These are phyloP conservation scores for Discostella pseudostelligera DNA, from an alignment of 108 stramenopile species.

Conservation along the genomic window DNA sequence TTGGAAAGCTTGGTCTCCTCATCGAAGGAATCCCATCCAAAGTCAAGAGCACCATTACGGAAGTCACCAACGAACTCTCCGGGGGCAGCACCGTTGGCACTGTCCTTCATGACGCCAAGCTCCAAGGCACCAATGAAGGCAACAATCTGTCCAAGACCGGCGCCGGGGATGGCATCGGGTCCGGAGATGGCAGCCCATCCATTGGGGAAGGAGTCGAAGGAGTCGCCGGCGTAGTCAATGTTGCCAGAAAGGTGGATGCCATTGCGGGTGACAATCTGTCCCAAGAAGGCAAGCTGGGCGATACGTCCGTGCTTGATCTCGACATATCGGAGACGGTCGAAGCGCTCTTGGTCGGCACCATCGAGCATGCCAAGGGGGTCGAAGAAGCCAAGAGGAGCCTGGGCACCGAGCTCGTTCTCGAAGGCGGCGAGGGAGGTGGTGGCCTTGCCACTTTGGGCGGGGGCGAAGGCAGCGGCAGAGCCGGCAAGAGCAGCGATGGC, in stretches of 20 bases:
- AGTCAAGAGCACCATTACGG: conserved; percentile 72
- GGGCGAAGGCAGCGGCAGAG: conserved; percentile 41
- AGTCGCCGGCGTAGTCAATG: conserved; percentile 53
- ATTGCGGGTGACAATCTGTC: conserved; percentile 59
- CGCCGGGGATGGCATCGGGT: conserved; percentile 56
- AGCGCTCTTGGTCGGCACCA: conserved; percentile 51
- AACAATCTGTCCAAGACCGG: conserved; percentile 74
- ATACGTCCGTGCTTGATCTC: conserved; percentile 88
- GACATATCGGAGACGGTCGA: conserved; percentile 67
- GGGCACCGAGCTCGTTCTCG: conserved; percentile 63
- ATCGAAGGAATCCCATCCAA: conserved; percentile 67
- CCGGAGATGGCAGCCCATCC: conserved; percentile 61
- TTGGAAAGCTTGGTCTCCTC: conserved; percentile 71
- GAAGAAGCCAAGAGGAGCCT: conserved; percentile 62
- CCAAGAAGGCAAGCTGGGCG: conserved; percentile 74
- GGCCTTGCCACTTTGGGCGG: conserved; percentile 44
- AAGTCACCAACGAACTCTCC: conserved; percentile 70
- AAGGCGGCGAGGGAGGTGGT: conserved; percentile 55
- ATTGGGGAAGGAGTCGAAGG: conserved; percentile 77
- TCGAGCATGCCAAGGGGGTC: conserved; percentile 63
- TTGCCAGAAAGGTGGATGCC: conserved; percentile 53
- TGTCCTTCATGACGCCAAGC: conserved; percentile 66
- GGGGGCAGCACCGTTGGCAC: conserved; percentile 30
- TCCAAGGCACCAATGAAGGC: conserved; percentile 73
- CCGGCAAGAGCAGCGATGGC: conserved; percentile 56